Evolutionary conservation across 371 early-diverging fungal genomes (phyloP), one percentile per base, ranked within the genome.

Genomic region (Choanephora cucurbitarum): DNA sequence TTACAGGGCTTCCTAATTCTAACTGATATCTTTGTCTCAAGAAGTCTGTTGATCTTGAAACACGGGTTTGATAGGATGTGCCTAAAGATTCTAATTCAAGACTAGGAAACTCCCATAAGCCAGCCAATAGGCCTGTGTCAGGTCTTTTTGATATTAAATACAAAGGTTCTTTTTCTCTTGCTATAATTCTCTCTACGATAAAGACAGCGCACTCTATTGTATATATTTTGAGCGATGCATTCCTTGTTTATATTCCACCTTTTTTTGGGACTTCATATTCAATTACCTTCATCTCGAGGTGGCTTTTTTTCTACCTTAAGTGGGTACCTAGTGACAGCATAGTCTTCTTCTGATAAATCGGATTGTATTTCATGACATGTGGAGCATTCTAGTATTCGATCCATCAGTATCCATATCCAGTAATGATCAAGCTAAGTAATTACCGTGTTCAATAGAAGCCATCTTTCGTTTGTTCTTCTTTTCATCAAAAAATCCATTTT

Each of bases 91-190:
- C 69, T 22, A 82, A 69, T 46, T 82, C 83, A 3, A 81, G 61
- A 6, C 72, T 82, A 5, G 91, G 88, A 54, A 90, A 91, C 61
- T 92, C 92, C 92, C 92, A 92, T 43, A 92, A 77, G 3, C 86
- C 86, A 19, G 92, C 92, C 32, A 92, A 57, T 18, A 92, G 66
- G 9, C 92, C 86, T 50, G 81, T 77, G 1, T 75, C 71, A 17
- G 85, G 84, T 33, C 85, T 64, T 47, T 82, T 80, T 10, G 84
- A 76, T 47, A 89, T 67, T 48, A 87, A 58, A 70, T 66, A 86
- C 14, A 44, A 34, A 1, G 72, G 56, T 10, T 63, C 64, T 1
- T 57, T 50, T 0, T 17, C 31, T 24, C 58, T 58, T 2, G 42
- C 31, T 6, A 32, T 11, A 17, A 50, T 61, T 14, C 67, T 64